These are phyloP conservation scores for Vigna mungo DNA, from an alignment of 306 rosid species.

Conservation along the genomic window DNA sequence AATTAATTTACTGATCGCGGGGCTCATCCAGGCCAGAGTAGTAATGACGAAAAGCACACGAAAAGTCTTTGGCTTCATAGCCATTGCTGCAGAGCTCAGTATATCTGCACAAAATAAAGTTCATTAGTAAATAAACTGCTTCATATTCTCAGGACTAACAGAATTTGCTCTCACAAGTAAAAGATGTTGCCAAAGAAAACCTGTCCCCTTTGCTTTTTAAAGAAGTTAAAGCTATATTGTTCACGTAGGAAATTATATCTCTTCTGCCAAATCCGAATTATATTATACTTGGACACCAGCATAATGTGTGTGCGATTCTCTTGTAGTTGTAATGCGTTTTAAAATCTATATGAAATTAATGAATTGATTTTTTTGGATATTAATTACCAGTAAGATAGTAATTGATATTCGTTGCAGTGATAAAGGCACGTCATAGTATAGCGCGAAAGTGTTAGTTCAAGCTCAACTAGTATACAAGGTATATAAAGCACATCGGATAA, in stretches of 20 bases:
- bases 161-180: not conserved
- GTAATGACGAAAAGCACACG: constrained; percentile 79
- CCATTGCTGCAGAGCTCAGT: constrained; percentile 70
- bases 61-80: constrained; percentile 73
- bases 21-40: constrained; percentile 71
- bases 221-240: not conserved
- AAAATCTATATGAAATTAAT: not conserved
- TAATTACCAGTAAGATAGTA: not conserved
- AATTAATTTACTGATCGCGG: constrained; percentile 23
- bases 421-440: not conserved
- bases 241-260: not conserved
- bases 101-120: constrained; percentile 57
- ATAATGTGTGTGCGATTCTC: not conserved
- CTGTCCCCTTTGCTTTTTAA: not conserved
- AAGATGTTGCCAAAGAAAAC: not conserved
- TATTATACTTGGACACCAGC: not conserved
- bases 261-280: not conserved
- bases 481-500: not conserved
- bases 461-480: not conserved
- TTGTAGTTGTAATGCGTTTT: not conserved
- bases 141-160: not conserved
- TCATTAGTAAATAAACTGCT: constrained; percentile 10
- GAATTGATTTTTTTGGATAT: not conserved
- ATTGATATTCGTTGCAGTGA: not conserved
- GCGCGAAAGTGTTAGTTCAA: not conserved